Evolutionary conservation across 768 basidiomycete genomes (phyloP), one percentile per base, ranked within the genome.

Genomic region (Dentipellis fragilis): DNA sequence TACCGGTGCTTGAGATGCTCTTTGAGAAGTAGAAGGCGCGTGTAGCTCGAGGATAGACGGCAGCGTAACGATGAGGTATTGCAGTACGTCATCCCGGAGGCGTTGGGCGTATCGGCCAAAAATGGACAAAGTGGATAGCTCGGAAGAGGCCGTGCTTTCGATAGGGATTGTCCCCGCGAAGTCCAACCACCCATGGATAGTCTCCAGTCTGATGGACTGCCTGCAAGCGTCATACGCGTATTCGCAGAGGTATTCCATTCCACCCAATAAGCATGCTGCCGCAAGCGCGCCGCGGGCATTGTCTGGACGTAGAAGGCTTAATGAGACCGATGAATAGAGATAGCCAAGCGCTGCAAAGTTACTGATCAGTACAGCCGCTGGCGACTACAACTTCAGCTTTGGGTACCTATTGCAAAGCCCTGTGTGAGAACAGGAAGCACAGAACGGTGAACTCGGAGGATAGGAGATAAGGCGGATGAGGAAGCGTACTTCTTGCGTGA

Each of bases 201-300:
- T 89, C 56, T 88, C 84, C 62, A 85, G 76, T 47, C 75, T 78
- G 71, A 95, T 84, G 40, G 87, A 87, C 57, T 79, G 81, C 63
- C 80, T 79, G 74, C 88, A 91, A 49, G 82, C 73, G 53, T 82
- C 80, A 68, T 93, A 93, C 19, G 92, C 80, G 64, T 85, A 85
- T 59, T 77, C 77, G 69, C 84, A 87, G 37, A 94, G 74, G 37
- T 93, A 89, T 47, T 91, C 83, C 87, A 93, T 87, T 46, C 89
- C 90, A 52, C 89, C 89, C 47, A 93, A 79, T 36, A 92, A 74
- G 69, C 84, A 89, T 12, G 86, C 87, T 47, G 90, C 87, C 48
- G 91, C 89, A 51, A 95, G 81, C 39, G 92, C 87, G 17, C 83
- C 84, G 65, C 90, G 83, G 55, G 90, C 87, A 70, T 93, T 93